These are phyloP conservation scores for Amylostereum areolatum DNA, from an alignment of 1,284 basidiomycete genomes.

Conservation along the genomic window DNA sequence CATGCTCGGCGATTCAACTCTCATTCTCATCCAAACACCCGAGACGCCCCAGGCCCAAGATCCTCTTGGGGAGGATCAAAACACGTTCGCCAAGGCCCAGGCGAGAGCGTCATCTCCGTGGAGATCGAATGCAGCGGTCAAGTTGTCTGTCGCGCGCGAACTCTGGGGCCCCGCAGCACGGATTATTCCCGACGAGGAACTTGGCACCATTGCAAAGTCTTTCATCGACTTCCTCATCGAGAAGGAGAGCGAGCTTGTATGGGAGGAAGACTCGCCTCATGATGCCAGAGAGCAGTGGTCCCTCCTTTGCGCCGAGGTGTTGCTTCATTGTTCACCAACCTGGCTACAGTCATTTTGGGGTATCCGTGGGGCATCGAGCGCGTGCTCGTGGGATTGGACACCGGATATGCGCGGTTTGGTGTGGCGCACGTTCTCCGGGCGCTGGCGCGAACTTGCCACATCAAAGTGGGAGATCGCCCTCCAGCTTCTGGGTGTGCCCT, in stretches of 20 bases:
- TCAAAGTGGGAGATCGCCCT: slow-evolving; percentile 47
- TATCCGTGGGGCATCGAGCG: slow-evolving; percentile 6
- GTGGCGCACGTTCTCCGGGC: slow-evolving; percentile 49
- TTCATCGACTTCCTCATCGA: slow-evolving; percentile 44
- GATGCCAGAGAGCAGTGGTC: slow-evolving; percentile 49
- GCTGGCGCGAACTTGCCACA: slow-evolving; percentile 39
- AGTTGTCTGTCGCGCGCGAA: slow-evolving; percentile 44
- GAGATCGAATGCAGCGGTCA: slow-evolving; percentile 36
- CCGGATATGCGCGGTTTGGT: slow-evolving; percentile 34
- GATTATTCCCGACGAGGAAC: slow-evolving; percentile 34
- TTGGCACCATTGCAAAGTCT: slow-evolving; percentile 35
- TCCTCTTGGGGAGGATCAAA: background rate
- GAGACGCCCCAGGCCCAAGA: slow-evolving; percentile 10
- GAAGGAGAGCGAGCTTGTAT: slow-evolving; percentile 40
- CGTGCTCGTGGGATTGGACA: slow-evolving; percentile 34
- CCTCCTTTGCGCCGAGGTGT: slow-evolving; percentile 47
- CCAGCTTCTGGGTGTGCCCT: slow-evolving; percentile 56
- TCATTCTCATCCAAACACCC: slow-evolving; percentile 36
- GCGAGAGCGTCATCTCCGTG: background rate
- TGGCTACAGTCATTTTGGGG: slow-evolving; percentile 48
- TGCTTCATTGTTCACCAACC: slow-evolving; percentile 14
- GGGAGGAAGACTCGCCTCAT: slow-evolving; percentile 33
- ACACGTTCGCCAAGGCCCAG: background rate
- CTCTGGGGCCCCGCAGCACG: slow-evolving; percentile 46
- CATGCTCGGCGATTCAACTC: slow-evolving; percentile 45